A percentile compares a stretch with the other conserved stretches of the same genome.
These are phyloP conservation scores for Austroboletus festivus DNA, from an alignment of 768 basidiomycete species.

Conservation along the genomic window DNA sequence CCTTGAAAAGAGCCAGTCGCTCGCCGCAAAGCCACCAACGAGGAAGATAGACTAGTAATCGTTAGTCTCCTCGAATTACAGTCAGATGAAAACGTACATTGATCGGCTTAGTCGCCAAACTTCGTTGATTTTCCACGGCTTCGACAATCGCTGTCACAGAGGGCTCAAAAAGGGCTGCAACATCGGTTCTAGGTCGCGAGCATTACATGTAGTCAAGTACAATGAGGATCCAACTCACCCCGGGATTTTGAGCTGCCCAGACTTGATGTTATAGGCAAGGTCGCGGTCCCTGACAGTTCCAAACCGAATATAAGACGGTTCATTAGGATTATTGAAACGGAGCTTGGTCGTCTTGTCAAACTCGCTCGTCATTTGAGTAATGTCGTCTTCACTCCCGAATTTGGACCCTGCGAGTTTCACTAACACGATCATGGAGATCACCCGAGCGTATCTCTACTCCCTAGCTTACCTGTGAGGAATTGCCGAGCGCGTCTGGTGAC, in stretches of 20 bases:
- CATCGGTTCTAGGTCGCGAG: constrained; percentile 37
- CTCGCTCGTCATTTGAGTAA: constrained; percentile 76
- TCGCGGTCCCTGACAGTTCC: constrained; percentile 81
- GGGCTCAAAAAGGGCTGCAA: constrained; percentile 74
- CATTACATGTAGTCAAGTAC: constrained; percentile 1
- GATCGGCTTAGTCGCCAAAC: no score
- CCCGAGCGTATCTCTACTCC: no score
- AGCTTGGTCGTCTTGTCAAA: constrained; percentile 85
- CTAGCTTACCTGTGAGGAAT: constrained; percentile 63
- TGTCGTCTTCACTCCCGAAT: constrained; percentile 66
- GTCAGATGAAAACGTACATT: no score
- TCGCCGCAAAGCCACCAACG: constrained; percentile 81
- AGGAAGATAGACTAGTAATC: constrained; percentile 72
- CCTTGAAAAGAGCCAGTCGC: constrained; percentile 75
- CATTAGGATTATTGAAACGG: constrained; percentile 65
- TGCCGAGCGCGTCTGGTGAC: constrained; percentile 72
- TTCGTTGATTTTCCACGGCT: no score
- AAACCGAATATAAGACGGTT: constrained; percentile 70
- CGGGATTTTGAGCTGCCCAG: constrained; percentile 66
- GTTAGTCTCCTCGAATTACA: no score
- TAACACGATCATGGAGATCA: no score
- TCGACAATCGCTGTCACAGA: constrained; percentile 75
- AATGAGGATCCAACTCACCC: constrained; percentile 45
- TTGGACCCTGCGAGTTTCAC: constrained; percentile 71
- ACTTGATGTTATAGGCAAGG: constrained; percentile 60